Evolutionary conservation across 768 basidiomycete genomes (phyloP), one percentile per base, ranked within the genome.

Genomic region (Tylopilus intermedius): DNA sequence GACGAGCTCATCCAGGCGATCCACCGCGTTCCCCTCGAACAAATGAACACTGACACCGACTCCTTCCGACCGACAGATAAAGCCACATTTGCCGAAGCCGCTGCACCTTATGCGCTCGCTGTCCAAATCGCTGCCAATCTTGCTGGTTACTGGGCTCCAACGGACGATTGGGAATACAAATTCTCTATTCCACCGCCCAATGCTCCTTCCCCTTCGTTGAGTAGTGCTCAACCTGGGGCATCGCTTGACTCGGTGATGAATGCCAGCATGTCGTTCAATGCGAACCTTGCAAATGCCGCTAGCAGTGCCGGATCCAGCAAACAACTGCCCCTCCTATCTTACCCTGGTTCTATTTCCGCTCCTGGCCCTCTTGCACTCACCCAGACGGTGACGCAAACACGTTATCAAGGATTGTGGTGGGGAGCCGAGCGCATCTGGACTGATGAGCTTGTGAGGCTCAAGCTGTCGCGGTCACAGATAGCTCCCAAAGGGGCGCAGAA

Each of bases 341-440:
- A 37, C 10, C 9, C 47, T 14, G 45, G 39, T 27, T 51, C 63
- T n/a, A 29, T 54, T 42, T 55, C 62, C 2, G 54, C 56, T 21
- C 62, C 61, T 24, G 47, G 49, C 0, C 61, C 49, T 10, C 21
- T 69, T 21, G 29, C 58, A 39, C 62, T 59, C 30, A 47, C 56
- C 8, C 72, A 76, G 45, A 65, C 62, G 1, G 63, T 76, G 29
- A 71, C 69, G 0, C 85, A 88, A 61, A 77, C 70, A 45, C 74
- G 82, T 39, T 90, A 82, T 63, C 88, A 91, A 62, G 89, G 89
- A 2, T 63, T 94, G 8, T 95, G 90, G 90, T 89, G 88, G 86
- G 93, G 93, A 8, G 81, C 84, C 1, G 92, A 94, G 62, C 79
- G 89, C 29, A 88, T 94, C 49, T 95, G 92, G 91, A 73, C 78